Percentiles rank a stretch among this genome's conserved stretches.
These are phyloP conservation scores for Picochlorum sp. DNA, from an alignment of 139 green algal genomes.

Conservation along the genomic window DNA sequence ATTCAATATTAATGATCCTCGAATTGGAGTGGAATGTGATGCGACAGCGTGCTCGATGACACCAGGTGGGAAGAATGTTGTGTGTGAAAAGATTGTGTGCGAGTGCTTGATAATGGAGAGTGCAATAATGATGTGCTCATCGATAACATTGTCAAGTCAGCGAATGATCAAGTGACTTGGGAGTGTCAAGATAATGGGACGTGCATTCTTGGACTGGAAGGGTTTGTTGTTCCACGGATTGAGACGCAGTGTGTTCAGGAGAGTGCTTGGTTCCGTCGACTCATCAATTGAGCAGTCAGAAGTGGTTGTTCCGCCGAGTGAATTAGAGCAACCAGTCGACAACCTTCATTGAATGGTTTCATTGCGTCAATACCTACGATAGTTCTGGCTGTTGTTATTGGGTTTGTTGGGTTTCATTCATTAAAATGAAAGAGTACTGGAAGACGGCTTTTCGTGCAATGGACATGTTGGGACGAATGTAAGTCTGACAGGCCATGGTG, in stretches of 20 bases:
- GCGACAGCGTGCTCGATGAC: constrained; percentile 3
- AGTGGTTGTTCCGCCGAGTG: not conserved
- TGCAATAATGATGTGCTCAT: constrained; percentile 13
- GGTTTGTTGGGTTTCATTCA: constrained; percentile 18
- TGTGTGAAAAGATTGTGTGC: constrained; percentile 11
- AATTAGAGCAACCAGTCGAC: not conserved
- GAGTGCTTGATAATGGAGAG: constrained; percentile 2
- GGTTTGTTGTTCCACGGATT: constrained; percentile 17
- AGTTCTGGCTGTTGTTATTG: constrained; percentile 17
- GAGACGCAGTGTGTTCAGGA: constrained; percentile 10
- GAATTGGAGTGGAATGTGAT: constrained; percentile 1
- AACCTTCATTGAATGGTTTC: constrained; percentile 22
- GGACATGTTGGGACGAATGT: not conserved
- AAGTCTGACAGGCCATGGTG: constrained; percentile 11
- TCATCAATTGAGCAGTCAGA: not conserved
- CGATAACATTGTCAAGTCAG: not conserved
- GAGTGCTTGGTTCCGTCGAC: constrained; percentile 22
- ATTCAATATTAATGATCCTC: constrained; percentile 6
- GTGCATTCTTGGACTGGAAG: constrained; percentile 18
- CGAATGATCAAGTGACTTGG: not conserved
- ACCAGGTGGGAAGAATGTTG: constrained; percentile 2
- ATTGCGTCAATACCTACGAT: constrained; percentile 37
- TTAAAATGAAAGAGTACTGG: constrained; percentile 8
- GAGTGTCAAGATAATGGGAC: not conserved
- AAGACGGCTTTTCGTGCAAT: not conserved